These are phyloP conservation scores for Ophiostoma novo-ulmi DNA, from an alignment of 2,329 filamentous ascomycete species.

Conservation along the genomic window DNA sequence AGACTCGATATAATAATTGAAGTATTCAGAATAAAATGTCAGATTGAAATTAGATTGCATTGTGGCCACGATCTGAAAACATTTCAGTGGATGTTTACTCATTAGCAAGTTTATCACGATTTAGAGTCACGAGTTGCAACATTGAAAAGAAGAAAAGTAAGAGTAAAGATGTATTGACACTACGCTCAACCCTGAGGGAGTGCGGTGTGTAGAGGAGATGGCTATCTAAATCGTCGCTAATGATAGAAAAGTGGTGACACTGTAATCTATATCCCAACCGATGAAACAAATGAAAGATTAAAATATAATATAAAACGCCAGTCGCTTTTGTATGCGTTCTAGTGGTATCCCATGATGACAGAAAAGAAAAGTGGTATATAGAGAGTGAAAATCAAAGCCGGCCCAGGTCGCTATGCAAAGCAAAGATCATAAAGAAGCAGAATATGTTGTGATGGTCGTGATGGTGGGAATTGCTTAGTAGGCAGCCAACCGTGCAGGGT, in stretches of 20 bases:
- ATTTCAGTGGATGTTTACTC: neutral
- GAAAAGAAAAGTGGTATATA: slow-evolving; percentile 16
- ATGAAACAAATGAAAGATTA: neutral
- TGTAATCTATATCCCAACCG: slow-evolving; percentile 18
- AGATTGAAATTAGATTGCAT: neutral
- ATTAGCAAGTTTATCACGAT: neutral
- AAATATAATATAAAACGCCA: slow-evolving; percentile 11
- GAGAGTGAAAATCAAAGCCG: slow-evolving; percentile 9
- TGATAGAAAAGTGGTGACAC: slow-evolving; percentile 25
- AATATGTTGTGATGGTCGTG: neutral
- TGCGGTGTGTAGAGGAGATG: slow-evolving; percentile 21
- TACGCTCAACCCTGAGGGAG: slow-evolving; percentile 24
- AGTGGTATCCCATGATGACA: neutral
- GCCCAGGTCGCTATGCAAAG: slow-evolving; percentile 21
- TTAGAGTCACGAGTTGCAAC: neutral
- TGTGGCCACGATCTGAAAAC: neutral
- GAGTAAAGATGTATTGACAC: slow-evolving; percentile 14
- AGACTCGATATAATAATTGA: neutral
- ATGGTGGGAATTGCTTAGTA: slow-evolving; percentile 39
- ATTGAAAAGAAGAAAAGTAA: neutral
- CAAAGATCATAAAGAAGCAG: slow-evolving; percentile 13
- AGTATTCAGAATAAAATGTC: neutral
- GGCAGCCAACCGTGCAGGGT: slow-evolving; percentile 49
- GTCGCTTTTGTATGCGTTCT: slow-evolving; percentile 16
- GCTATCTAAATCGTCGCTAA: slow-evolving; percentile 17